Evolutionary conservation across 805 yeast genomes (phyloP).

Genomic region (Candida awuae): DNA sequence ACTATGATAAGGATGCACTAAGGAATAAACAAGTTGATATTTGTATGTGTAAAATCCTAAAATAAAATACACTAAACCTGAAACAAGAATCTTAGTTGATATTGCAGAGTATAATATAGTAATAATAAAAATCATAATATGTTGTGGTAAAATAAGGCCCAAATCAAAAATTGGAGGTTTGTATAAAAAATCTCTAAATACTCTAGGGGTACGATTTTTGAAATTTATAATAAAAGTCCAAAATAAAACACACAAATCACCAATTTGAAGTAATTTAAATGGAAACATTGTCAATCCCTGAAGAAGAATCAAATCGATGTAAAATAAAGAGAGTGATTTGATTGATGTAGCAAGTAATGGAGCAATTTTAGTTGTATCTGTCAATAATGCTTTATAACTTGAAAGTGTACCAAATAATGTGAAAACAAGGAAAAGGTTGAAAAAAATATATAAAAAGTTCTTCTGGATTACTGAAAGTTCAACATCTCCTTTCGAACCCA

Average conservation of each 20-base stretch:
- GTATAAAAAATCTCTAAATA: conserved; percentile 42
- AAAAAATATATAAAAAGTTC: conserved; percentile 52
- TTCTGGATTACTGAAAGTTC: conserved; percentile 50
- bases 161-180: conserved; percentile 55
- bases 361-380: conserved; percentile 54
- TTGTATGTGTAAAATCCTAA: conserved; percentile 54
- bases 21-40: conserved; percentile 52
- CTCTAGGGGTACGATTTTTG: conserved; percentile 41
- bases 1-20: conserved; percentile 58
- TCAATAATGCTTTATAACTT: conserved; percentile 48
- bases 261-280: conserved; percentile 45
- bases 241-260: conserved; percentile 42
- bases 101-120: conserved; percentile 53
- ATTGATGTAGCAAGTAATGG: conserved; percentile 46
- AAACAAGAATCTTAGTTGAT: conserved; percentile 50
- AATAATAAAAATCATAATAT: conserved; percentile 48
- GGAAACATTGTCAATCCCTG: conserved; percentile 67
- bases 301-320: conserved; percentile 53
- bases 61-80: conserved; percentile 49
- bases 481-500: conserved; percentile 48
- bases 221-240: conserved; percentile 32
- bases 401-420: conserved; percentile 55
- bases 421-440: conserved; percentile 54
- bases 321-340: conserved; percentile 44
- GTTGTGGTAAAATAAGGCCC: conserved; percentile 56